Percentiles rank a stretch among this genome's conserved stretches.
Conservation (phyloP, 202 grass and related monocot species). For the Zizania palustris region DNA sequence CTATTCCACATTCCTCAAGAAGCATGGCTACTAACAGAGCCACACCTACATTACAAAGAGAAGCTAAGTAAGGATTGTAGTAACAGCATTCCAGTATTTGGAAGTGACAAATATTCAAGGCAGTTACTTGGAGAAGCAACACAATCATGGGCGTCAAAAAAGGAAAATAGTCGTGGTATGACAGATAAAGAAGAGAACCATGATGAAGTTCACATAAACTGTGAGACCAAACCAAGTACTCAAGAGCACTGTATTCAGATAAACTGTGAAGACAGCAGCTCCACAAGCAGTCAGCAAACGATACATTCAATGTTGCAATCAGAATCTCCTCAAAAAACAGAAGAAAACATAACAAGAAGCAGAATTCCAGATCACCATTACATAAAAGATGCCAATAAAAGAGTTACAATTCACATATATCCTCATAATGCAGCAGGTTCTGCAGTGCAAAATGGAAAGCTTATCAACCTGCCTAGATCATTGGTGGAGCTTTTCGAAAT, state of each 20-base stretch:
- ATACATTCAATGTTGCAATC: conserved; percentile 13
- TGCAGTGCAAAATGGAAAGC: conserved; percentile 52
- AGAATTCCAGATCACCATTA: conserved; percentile 27
- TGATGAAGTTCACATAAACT: conserved; percentile 31
- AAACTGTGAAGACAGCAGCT: conserved; percentile 34
- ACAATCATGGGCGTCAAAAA: neutral
- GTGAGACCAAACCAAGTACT: conserved; percentile 33
- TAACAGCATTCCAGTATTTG: conserved; percentile 37
- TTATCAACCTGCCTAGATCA: conserved; percentile 67
- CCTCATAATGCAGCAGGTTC: conserved; percentile 41
- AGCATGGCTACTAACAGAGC: conserved; percentile 21
- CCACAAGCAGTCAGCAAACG: conserved; percentile 27
- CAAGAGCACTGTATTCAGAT: conserved; percentile 47
- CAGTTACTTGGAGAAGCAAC: conserved; percentile 30
- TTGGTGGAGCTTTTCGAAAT: conserved; percentile 64
- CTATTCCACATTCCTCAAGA: conserved; percentile 41
- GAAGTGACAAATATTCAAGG: conserved; percentile 33
- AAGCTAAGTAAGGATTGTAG: conserved; percentile 21
- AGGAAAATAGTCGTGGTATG: conserved; percentile 32
- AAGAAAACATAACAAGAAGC: conserved; percentile 28
- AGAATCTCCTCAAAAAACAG: conserved; percentile 11
- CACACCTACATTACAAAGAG: conserved; percentile 30
- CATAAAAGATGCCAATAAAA: conserved; percentile 43
- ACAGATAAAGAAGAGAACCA: conserved; percentile 29
- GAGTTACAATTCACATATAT: conserved; percentile 60